These are phyloP conservation scores for Komagataella phaffii DNA, from an alignment of 805 yeast species.

Conservation along the genomic window DNA sequence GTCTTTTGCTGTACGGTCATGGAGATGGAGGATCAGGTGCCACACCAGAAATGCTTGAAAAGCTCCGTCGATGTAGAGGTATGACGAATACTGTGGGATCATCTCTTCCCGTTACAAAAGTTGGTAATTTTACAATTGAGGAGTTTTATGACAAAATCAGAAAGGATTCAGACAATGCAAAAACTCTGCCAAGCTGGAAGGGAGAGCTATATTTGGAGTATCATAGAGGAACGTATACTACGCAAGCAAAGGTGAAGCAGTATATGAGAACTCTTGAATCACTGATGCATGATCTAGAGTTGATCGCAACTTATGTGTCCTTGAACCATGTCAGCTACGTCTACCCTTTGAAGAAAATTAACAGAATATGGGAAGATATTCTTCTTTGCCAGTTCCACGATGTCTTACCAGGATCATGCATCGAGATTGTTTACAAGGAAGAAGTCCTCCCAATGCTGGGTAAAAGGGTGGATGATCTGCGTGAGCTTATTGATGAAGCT, in stretches of 20 bases:
- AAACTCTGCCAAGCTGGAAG: constrained; percentile 68
- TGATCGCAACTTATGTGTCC: constrained; percentile 67
- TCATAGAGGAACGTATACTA: constrained; percentile 94
- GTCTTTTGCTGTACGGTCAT: constrained; percentile 74
- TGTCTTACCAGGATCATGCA: constrained; percentile 95
- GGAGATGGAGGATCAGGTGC: constrained; percentile 99
- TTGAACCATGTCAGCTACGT: constrained; percentile 33
- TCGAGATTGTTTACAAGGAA: constrained; percentile 82
- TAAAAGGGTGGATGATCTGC: constrained; percentile 38
- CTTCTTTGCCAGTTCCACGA: constrained; percentile 92
- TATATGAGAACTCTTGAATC: constrained; percentile 68
- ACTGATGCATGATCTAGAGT: constrained; percentile 76
- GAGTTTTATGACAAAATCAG: constrained; percentile 64
- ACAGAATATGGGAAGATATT: constrained; percentile 76
- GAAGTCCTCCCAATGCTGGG: constrained; percentile 74
- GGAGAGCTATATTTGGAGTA: constrained; percentile 92
- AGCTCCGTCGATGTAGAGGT: constrained; percentile 84
- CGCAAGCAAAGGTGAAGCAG: constrained; percentile 79
- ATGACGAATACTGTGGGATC: constrained; percentile 64
- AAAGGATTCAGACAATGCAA: constrained; percentile 50
- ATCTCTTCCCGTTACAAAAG: constrained; percentile 65
- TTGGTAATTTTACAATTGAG: constrained; percentile 59
- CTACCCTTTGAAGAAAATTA: constrained; percentile 62
- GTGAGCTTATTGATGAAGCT: constrained; percentile 37
- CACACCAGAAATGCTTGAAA: constrained; percentile 84